phyloP scores from a whole-genome alignment of 306 rosid genomes.

The Prunus campanulata region DNA sequence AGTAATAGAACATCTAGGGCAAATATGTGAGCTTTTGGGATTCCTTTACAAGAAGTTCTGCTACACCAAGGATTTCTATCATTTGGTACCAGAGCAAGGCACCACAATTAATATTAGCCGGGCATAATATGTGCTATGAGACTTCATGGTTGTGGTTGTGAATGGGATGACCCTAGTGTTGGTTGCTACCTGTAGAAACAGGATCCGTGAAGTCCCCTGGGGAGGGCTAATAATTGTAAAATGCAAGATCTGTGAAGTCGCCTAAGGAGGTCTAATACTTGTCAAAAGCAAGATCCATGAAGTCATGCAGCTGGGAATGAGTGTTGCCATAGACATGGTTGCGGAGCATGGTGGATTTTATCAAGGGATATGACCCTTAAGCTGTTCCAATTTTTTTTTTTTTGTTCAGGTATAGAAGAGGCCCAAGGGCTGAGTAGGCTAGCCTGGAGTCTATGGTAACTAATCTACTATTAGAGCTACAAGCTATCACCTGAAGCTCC shows the following conservation, averaged over 20 bases:
- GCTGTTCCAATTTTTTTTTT: background rate
- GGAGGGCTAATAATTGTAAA: no score
- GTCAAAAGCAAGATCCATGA: background rate
- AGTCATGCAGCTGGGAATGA: background rate
- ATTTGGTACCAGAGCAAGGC: background rate
- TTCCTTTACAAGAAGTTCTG: background rate
- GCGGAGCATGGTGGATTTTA: background rate
- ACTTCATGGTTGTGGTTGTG: no score
- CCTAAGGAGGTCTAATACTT: background rate
- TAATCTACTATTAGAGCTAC: background rate
- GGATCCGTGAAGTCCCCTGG: no score
- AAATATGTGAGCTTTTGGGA: background rate
- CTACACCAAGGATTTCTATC: background rate
- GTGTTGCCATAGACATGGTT: background rate
- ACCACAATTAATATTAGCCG: no score
- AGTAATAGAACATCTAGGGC: no score
- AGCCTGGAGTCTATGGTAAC: background rate
- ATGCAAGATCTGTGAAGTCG: no score
- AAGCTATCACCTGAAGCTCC: background rate
- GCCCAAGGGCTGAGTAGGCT: background rate
- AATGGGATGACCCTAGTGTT: background rate
- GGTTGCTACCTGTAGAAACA: background rate
- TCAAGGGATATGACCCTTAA: background rate
- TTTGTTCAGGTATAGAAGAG: background rate
- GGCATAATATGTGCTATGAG: background rate